Conservation (phyloP, 148 eudicot genomes). For the Rhododendron vialii region DNA sequence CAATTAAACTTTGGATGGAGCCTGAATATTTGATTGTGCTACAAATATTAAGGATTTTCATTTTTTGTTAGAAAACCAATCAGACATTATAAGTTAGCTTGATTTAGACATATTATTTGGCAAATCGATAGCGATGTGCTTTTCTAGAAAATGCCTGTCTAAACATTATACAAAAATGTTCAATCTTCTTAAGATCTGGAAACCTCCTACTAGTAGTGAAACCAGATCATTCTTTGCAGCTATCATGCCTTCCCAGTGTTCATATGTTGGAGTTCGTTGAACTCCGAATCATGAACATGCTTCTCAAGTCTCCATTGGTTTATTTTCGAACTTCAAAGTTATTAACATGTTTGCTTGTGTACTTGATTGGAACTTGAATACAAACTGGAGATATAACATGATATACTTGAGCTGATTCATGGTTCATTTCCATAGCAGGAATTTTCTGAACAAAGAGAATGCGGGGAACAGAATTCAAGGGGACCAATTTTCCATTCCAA, state of each 20-base stretch:
- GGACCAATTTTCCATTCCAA: slow-evolving; percentile 18
- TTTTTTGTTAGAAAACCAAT: neutral
- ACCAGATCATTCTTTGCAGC: neutral
- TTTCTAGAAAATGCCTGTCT: neutral
- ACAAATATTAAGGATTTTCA: neutral
- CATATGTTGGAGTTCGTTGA: neutral
- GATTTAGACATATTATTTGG: neutral
- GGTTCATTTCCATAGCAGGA: slow-evolving; percentile 16
- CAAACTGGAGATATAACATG: neutral
- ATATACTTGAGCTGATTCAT: neutral
- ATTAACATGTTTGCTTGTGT: neutral
- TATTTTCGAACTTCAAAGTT: neutral
- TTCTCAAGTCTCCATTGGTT: neutral
- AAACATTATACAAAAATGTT: neutral
- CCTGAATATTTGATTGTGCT: neutral
- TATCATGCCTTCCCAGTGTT: neutral
- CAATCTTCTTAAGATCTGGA: neutral
- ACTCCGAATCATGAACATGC: neutral
- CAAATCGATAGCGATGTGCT: neutral
- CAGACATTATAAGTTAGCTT: neutral
- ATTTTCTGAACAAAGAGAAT: slow-evolving; percentile 21
- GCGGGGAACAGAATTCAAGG: slow-evolving; percentile 17
- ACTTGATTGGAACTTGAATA: neutral
- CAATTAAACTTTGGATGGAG: neutral
- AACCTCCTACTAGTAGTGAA: neutral